phyloP scores from a whole-genome alignment of 163 green algal species.

The Botryococcus braunii region DNA sequence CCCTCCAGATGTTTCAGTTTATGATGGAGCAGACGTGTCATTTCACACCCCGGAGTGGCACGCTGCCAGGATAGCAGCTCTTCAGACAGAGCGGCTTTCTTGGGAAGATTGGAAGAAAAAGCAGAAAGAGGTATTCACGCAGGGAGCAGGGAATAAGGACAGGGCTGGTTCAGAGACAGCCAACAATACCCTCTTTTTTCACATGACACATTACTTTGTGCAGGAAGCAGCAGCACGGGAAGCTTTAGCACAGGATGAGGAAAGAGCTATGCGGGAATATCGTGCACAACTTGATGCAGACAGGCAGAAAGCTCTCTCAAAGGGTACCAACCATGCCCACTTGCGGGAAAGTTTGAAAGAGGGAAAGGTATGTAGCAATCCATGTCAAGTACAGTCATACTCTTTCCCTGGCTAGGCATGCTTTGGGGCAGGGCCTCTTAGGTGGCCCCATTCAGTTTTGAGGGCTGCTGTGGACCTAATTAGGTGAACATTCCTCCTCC shows the following conservation, averaged over 20 bases:
- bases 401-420: neutral
- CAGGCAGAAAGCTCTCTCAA: conserved; percentile 7
- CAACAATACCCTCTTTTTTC: neutral
- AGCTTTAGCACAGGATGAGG: conserved; percentile 4
- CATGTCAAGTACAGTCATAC: neutral
- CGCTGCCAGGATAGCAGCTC: conserved; percentile 27
- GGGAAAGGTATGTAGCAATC: neutral
- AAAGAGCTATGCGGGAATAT: conserved; percentile 17
- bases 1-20: conserved; percentile 1
- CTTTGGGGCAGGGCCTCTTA: neutral
- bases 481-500: neutral
- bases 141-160: conserved; percentile 9
- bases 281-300: conserved; percentile 23
- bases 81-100: conserved; percentile 22
- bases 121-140: conserved; percentile 22
- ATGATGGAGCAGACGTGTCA: conserved; percentile 27
- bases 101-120: conserved; percentile 36
- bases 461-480: too few relatives aligned
- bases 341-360: neutral
- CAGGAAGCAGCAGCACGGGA: neutral
- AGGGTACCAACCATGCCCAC: conserved; percentile 19
- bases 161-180: too few relatives aligned
- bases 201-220: neutral
- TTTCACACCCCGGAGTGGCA: conserved; percentile 58
- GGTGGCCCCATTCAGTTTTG: neutral